Evolutionary conservation across 2,329 filamentous ascomycete genomes (phyloP).

Genomic region (Sporothrix humicola): DNA sequence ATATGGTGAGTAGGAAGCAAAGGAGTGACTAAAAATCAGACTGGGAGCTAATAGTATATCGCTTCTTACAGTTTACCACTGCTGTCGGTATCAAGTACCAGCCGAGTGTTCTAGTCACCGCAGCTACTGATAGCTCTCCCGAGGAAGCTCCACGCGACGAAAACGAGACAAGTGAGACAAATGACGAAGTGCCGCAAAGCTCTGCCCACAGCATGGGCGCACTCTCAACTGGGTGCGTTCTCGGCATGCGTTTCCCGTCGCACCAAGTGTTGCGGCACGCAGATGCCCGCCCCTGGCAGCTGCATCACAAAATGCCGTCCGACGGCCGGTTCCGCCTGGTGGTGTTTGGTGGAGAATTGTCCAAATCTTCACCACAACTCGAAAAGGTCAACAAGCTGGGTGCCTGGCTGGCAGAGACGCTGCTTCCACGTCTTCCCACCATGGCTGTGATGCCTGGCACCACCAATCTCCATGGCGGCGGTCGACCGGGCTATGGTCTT

Average conservation of each 20-base stretch:
- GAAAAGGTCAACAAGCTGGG: constrained; percentile 54
- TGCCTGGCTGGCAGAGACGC: constrained; percentile 48
- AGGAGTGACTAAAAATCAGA: neutral
- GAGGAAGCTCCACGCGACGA: neutral
- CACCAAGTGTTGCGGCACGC: constrained; percentile 66
- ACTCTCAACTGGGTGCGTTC: constrained; percentile 52
- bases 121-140: neutral
- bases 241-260: constrained; percentile 64
- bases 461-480: constrained; percentile 38
- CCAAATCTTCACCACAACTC: constrained; percentile 38
- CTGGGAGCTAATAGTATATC: neutral
- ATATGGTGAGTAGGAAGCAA: constrained; percentile 17
- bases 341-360: constrained; percentile 67
- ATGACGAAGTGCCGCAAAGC: neutral
- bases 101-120: constrained; percentile 29
- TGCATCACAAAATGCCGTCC: constrained; percentile 61
- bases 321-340: constrained; percentile 65
- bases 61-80: constrained; percentile 29
- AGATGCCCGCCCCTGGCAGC: constrained; percentile 60
- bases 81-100: constrained; percentile 31
- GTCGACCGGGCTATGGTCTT: constrained; percentile 22
- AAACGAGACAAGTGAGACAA: neutral
- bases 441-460: constrained; percentile 45
- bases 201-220: constrained; percentile 45
- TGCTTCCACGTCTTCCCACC: constrained; percentile 46